phyloP scores from a whole-genome alignment of 2,329 filamentous ascomycete species.

The Cercospora beticola region DNA sequence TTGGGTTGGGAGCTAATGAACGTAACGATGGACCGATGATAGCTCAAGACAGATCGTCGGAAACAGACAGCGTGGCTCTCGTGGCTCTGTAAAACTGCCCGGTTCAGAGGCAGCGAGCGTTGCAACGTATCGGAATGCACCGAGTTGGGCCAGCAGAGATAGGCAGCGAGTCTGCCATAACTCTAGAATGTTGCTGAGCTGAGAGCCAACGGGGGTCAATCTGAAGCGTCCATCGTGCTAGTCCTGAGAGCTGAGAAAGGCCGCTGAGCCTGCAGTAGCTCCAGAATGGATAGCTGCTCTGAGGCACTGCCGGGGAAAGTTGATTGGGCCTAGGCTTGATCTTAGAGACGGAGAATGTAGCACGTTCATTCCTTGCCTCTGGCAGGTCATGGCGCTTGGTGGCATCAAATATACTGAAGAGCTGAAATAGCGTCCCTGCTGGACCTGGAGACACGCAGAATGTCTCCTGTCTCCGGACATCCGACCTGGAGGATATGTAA shows the following conservation, averaged over 20 bases:
- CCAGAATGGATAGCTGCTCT: background rate
- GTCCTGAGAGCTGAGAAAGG: background rate
- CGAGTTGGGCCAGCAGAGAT: background rate
- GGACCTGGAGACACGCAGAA: background rate
- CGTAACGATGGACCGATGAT: background rate
- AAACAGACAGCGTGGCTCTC: background rate
- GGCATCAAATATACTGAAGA: background rate
- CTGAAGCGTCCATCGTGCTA: background rate
- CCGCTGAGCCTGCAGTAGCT: background rate
- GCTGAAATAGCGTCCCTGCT: background rate
- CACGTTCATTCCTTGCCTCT: background rate
- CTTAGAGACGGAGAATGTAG: background rate
- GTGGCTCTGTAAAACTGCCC: background rate
- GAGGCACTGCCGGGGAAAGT: background rate
- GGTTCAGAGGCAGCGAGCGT: background rate
- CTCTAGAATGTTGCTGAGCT: background rate
- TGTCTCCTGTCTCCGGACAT: background rate
- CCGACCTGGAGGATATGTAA: background rate
- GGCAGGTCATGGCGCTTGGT: background rate
- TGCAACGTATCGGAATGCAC: background rate
- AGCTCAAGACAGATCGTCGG: background rate
- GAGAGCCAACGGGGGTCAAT: background rate
- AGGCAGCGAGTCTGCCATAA: background rate
- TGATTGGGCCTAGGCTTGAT: background rate
- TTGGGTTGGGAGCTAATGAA: background rate